These are phyloP conservation scores for Hypoxylon fragiforme DNA, from an alignment of 495 filamentous ascomycete species.

Conservation along the genomic window DNA sequence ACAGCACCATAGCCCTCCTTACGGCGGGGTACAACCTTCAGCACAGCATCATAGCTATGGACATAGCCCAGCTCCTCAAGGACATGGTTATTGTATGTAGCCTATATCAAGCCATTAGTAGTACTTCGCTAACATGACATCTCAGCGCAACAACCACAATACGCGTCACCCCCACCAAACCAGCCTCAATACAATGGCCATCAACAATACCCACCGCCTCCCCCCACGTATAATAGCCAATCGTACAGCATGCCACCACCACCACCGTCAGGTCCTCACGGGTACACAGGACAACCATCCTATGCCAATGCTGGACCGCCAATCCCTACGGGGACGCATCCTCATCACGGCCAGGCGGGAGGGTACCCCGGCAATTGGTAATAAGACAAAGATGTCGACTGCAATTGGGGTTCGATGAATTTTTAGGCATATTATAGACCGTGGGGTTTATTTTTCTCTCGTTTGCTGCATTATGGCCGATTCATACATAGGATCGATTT, in stretches of 20 bases:
- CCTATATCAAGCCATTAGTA: neutral
- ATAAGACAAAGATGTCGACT: neutral
- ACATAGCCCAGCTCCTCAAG: constrained; percentile 32
- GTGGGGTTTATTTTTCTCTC: constrained; percentile 14
- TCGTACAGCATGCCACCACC: constrained; percentile 33
- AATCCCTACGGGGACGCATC: constrained; percentile 39
- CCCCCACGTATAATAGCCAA: constrained; percentile 33
- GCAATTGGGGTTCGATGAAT: constrained; percentile 7
- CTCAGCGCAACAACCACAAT: constrained; percentile 35
- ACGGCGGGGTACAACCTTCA: constrained; percentile 23
- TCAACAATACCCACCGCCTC: constrained; percentile 41
- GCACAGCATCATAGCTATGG: constrained; percentile 33
- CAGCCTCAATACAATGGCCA: constrained; percentile 28
- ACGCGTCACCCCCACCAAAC: constrained; percentile 29
- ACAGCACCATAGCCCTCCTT: constrained; percentile 28
- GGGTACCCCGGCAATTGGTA: constrained; percentile 40
- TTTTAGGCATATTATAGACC: constrained; percentile 32
- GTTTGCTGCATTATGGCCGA: constrained; percentile 21
- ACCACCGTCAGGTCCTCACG: constrained; percentile 33
- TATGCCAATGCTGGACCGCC: constrained; percentile 38
- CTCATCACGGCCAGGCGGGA: constrained; percentile 38
- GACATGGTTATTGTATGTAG: constrained; percentile 33
- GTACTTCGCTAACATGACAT: constrained; percentile 22
- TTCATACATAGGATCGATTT: constrained; percentile 9
- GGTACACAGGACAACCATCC: constrained; percentile 37